phyloP scores from a whole-genome alignment of 768 basidiomycete species.

The Suillus cothurnatus region DNA sequence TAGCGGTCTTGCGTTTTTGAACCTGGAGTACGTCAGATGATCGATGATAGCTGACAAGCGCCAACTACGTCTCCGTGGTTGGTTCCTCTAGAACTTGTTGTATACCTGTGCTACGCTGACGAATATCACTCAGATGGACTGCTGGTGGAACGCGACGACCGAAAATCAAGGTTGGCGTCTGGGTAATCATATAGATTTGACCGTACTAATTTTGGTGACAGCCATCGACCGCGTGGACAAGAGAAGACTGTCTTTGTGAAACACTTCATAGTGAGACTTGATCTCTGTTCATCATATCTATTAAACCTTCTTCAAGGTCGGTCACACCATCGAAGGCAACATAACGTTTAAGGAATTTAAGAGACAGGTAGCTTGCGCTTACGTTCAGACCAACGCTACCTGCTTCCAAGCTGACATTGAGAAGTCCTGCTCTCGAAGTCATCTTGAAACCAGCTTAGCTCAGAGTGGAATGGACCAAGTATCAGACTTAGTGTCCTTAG shows the following conservation, averaged over 20 bases:
- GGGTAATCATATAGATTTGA: not conserved
- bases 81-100: conserved; percentile 11
- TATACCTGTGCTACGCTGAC: conserved; percentile 8
- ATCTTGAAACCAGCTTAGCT: conserved; percentile 38
- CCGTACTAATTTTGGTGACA: conserved; percentile 26
- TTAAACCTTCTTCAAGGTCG: conserved; percentile 43
- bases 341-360: too few species aligned
- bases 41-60: conserved; percentile 70
- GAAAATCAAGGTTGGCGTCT: conserved; percentile 67
- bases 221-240: conserved; percentile 86
- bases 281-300: not conserved
- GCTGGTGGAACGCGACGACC: conserved; percentile 88
- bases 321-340: conserved; percentile 78
- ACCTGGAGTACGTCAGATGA: conserved; percentile 51
- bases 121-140: conserved; percentile 70
- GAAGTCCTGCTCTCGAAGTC: conserved; percentile 25
- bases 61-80: conserved; percentile 88
- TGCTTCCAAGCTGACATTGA: too few species aligned
- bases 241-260: conserved; percentile 83
- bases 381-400: too few species aligned
- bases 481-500: too few species aligned
- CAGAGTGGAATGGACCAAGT: not conserved
- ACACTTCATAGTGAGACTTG: conserved; percentile 69
- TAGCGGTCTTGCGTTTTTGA: conserved; percentile 85
- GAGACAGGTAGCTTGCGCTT: too few species aligned